Conservation (phyloP, 306 rosid genomes). For the Senna siamea region DNA sequence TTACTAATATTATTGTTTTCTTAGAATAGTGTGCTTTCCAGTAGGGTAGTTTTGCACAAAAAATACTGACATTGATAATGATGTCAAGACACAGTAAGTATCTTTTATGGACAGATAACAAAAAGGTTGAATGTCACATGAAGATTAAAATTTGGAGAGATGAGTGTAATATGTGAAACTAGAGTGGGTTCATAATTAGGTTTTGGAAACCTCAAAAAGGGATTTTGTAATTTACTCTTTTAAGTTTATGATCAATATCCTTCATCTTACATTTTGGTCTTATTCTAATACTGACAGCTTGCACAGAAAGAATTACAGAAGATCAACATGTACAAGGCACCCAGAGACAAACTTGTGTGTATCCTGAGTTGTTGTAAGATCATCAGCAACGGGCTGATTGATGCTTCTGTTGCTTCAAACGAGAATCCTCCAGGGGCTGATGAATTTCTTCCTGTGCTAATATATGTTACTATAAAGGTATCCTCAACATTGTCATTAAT, state of each 20-base stretch:
- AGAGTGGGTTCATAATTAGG: background rate
- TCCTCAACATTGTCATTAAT: constrained; percentile 19
- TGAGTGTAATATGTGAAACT: background rate
- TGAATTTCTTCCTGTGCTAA: constrained; percentile 97
- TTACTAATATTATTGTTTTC: no score
- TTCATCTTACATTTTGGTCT: constrained; percentile 34
- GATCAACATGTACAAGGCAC: constrained; percentile 98
- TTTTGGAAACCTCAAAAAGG: background rate
- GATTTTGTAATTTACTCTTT: background rate
- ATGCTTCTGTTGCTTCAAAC: constrained; percentile 86
- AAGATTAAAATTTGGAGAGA: background rate
- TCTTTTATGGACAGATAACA: background rate
- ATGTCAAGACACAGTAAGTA: background rate
- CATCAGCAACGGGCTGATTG: constrained; percentile 77
- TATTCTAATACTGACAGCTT: constrained; percentile 64
- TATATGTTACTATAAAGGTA: constrained; percentile 83
- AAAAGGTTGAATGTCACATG: background rate
- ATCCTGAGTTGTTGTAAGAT: constrained; percentile 95
- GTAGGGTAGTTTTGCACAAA: background rate
- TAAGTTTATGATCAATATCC: background rate
- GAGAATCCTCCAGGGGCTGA: constrained; percentile 93
- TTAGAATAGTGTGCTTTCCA: background rate
- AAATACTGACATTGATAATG: background rate
- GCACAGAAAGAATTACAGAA: constrained; percentile 96
- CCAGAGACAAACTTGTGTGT: constrained; percentile 95